Evolutionary conservation across 768 basidiomycete genomes (phyloP).

Genomic region (Agaricus subrufescens): DNA sequence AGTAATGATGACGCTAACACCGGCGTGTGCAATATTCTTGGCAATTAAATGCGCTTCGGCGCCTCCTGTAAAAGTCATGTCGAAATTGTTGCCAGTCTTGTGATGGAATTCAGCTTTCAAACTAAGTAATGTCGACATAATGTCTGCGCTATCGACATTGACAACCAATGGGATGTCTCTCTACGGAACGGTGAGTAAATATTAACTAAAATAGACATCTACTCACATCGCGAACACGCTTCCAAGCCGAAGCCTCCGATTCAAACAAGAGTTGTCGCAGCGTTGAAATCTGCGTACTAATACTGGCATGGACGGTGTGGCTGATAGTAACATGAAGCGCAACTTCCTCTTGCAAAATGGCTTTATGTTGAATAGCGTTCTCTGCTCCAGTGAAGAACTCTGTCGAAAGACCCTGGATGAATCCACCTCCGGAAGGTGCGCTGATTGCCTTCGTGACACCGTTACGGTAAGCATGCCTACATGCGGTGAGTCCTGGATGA

Average conservation of each 20-base stretch:
- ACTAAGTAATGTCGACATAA: constrained; percentile 63
- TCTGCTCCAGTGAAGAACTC: constrained; percentile 55
- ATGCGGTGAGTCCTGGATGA: constrained; percentile 1
- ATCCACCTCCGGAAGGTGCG: constrained; percentile 50
- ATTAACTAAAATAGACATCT: neutral
- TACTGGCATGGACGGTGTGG: constrained; percentile 34
- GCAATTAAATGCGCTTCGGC: constrained; percentile 63
- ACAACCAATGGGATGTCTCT: constrained; percentile 63
- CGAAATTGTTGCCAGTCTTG: constrained; percentile 23
- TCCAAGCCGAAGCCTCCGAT: constrained; percentile 26
- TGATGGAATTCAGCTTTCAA: constrained; percentile 54
- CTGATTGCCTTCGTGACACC: constrained; percentile 71
- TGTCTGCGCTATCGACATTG: constrained; percentile 65
- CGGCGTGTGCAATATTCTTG: constrained; percentile 51
- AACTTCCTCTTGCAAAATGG: constrained; percentile 59
- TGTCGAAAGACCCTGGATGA: constrained; percentile 60
- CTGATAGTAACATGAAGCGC: constrained; percentile 59
- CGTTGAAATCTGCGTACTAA: constrained; percentile 60
- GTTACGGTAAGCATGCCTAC: constrained; percentile 64
- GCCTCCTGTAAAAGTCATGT: constrained; percentile 55
- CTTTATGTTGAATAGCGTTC: constrained; percentile 54
- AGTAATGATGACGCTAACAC: constrained; percentile 68
- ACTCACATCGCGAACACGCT: constrained; percentile 26
- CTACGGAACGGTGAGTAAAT: constrained; percentile 22
- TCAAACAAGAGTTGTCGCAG: constrained; percentile 43